Evolutionary conservation across 2,329 filamentous ascomycete species (phyloP), one percentile per base, ranked within the genome.

Genomic region (Aspergillus ruber): DNA sequence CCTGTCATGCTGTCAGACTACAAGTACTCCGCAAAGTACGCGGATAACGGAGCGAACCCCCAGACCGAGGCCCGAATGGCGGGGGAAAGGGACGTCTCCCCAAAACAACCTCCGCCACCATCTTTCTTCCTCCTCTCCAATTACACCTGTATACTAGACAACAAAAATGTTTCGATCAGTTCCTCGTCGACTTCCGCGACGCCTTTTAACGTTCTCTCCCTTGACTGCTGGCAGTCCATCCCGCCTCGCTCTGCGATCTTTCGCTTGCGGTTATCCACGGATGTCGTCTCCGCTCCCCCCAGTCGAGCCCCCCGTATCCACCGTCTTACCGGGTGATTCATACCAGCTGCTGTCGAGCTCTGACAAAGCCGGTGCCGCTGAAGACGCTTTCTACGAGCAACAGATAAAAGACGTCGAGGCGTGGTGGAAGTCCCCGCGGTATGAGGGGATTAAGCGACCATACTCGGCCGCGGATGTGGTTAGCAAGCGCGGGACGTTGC

Each of bases 391-490:
- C 1, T 95, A 90, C 67, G 82, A 90, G 38, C 80, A 86, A 53
- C 88, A 96, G 65, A 76, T 97, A 45, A 79, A 85, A 60, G 85
- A 93, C 59, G 89, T 97, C 10, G 82, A 90, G 67, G 79, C 84
- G 23, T 97, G 91, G 93, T 98, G 91, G 91, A 79, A 81, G 17
- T 85, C 84, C 36, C 84, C 88, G 6, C 83, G 93, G 48, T 98
- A 83, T 66, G 80, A 85, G 55, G 91, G 88, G 50, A 96, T 97
- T 74, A 93, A 86, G 75, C 80, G 93, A 41, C 90, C 91, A 9
- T 98, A 97, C 68, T 86, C 85, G 15, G 87, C 90, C 1, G 87
- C 85, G 59, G 90, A 95, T 72, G 86, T 98, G 5, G 91, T 95
- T 52, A 90, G 86, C 69, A 97, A 97, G 75, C 80, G 93, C 52